These are phyloP conservation scores for Oryza officinalis DNA, from an alignment of 176 grass and related monocot genomes.

Conservation along the genomic window DNA sequence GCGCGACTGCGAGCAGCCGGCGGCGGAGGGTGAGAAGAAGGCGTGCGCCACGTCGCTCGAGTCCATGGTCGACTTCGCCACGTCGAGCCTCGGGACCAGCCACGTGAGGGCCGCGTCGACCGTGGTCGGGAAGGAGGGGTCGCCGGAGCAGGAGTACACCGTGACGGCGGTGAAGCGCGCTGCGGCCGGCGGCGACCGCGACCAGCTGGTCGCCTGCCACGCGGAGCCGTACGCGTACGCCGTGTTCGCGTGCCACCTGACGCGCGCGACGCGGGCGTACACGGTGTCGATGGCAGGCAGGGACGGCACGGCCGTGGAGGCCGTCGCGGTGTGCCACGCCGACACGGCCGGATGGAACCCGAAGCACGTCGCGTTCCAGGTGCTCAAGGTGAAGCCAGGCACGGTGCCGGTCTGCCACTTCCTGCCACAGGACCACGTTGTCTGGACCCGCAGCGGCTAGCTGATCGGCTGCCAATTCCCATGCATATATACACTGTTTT, in stretches of 20 bases:
- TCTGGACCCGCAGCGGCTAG: conserved; percentile 66
- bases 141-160: conserved; percentile 60
- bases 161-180: conserved; percentile 44
- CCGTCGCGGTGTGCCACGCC: conserved; percentile 74
- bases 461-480: not conserved
- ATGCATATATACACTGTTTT: not conserved
- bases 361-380: conserved; percentile 76
- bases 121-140: conserved; percentile 37
- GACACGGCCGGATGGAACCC: conserved; percentile 82
- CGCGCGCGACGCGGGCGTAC: conserved; percentile 63
- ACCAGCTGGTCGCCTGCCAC: conserved; percentile 70
- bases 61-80: conserved; percentile 93
- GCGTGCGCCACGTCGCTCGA: conserved; percentile 83
- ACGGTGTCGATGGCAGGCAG: conserved; percentile 66
- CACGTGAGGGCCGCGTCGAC: conserved; percentile 54
- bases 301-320: conserved; percentile 63
- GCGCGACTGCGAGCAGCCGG: conserved; percentile 60
- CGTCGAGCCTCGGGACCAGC: conserved; percentile 64
- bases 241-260: conserved; percentile 79
- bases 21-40: conserved; percentile 63
- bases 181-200: conserved; percentile 7
- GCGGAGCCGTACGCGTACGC: conserved; percentile 74
- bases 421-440: conserved; percentile 73
- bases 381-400: conserved; percentile 79
- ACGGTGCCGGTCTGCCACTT: conserved; percentile 81